Evolutionary conservation across 176 grass and related monocot species (phyloP).

Genomic region (Musa acuminata): DNA sequence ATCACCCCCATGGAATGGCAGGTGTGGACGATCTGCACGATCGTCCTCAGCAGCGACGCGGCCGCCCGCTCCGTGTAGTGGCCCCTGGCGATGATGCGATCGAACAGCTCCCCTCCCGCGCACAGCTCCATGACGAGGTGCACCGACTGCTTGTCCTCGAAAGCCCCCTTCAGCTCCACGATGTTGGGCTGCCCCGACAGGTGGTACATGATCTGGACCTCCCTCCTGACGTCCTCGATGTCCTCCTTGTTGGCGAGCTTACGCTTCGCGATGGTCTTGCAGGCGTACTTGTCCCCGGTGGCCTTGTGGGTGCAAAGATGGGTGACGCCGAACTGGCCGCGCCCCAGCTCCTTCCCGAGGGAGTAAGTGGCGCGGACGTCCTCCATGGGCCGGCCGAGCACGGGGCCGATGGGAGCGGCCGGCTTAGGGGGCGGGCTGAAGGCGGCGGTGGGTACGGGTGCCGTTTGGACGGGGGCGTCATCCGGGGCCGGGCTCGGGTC

Average conservation of each 20-base stretch:
- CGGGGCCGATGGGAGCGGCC: conserved; percentile 36
- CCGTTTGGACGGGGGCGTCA: background rate
- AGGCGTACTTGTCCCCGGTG: conserved; percentile 70
- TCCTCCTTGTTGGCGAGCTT: conserved; percentile 91
- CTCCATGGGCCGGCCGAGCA: conserved; percentile 78
- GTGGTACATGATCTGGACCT: conserved; percentile 99
- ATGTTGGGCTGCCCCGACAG: conserved; percentile 83
- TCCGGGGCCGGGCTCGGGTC: background rate
- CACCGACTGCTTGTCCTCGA: conserved; percentile 90
- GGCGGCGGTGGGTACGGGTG: background rate
- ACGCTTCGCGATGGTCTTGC: conserved; percentile 88
- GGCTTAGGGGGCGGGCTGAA: background rate
- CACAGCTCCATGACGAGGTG: conserved; percentile 98
- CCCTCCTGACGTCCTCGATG: conserved; percentile 79
- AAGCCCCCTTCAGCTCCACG: conserved; percentile 81
- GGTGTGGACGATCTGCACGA: conserved; percentile 86
- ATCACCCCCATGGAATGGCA: conserved; percentile 95
- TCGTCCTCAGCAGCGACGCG: conserved; percentile 66
- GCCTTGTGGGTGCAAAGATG: conserved; percentile 85
- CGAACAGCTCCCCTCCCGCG: conserved; percentile 88
- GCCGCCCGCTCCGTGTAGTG: conserved; percentile 83
- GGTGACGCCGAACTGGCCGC: conserved; percentile 87
- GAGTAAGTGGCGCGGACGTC: conserved; percentile 63
- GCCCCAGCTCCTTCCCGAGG: conserved; percentile 80
- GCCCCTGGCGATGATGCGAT: conserved; percentile 74